phyloP scores from a whole-genome alignment of 441 rosid species.

The Euphorbia celastroides region DNA sequence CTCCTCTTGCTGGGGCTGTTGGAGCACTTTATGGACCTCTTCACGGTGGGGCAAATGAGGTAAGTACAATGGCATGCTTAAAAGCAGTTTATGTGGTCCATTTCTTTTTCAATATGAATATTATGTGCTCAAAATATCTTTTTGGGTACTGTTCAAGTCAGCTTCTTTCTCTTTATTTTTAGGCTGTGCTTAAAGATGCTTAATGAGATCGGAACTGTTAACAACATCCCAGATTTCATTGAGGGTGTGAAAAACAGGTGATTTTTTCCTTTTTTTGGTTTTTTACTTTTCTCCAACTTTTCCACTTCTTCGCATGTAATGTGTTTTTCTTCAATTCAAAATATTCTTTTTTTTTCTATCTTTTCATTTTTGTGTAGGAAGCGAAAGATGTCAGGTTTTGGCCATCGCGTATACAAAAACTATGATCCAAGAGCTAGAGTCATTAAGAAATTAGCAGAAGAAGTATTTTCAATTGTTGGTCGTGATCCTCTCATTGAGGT shows the following conservation, averaged over 20 bases:
- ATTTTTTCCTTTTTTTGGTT: conserved; percentile 2
- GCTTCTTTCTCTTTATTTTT: background rate
- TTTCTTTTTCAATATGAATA: background rate
- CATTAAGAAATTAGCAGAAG: conserved; percentile 83
- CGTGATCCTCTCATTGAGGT: conserved; percentile 99
- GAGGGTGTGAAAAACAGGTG: conserved; percentile 73
- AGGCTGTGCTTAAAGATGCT: conserved; percentile 99
- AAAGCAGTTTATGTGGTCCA: background rate
- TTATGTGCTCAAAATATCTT: background rate
- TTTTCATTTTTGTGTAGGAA: conserved; percentile 40
- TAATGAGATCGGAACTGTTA: conserved; percentile 72
- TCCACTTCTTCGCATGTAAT: background rate
- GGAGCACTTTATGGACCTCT: conserved; percentile 95
- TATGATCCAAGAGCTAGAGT: conserved; percentile 97
- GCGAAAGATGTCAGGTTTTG: conserved; percentile 98
- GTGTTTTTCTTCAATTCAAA: conserved; percentile 1
- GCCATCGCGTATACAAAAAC: conserved; percentile 97
- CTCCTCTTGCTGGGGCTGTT: conserved; percentile 81
- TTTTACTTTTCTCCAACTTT: background rate
- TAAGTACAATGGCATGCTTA: conserved; percentile 13
- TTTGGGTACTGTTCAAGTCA: background rate
- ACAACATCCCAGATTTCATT: conserved; percentile 74
- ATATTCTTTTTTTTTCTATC: background rate
- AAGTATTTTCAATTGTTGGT: conserved; percentile 97
- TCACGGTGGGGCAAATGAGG: conserved; percentile 93